phyloP scores from a whole-genome alignment of 805 yeast genomes.

The Schwanniomyces vanrijiae region DNA sequence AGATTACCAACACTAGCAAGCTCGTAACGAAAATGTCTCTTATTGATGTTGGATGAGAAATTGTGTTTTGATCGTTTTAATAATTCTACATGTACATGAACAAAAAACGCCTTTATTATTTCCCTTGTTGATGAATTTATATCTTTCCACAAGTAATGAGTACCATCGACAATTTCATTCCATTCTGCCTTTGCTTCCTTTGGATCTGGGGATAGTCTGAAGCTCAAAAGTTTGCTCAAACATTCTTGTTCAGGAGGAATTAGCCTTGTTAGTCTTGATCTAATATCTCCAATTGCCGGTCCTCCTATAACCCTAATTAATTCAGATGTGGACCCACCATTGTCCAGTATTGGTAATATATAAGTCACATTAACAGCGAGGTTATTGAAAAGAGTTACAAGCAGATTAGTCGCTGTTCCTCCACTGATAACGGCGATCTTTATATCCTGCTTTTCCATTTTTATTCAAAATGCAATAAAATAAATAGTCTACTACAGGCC shows the following conservation, averaged over 20 bases:
- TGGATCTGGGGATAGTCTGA: slow-evolving; percentile 50
- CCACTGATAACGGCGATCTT: slow-evolving; percentile 58
- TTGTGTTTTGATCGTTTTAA: slow-evolving; percentile 61
- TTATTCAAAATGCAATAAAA: background rate
- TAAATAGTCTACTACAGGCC: background rate
- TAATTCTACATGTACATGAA: slow-evolving; percentile 77
- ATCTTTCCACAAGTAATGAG: slow-evolving; percentile 65
- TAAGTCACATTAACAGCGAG: slow-evolving; percentile 53
- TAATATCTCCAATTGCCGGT: slow-evolving; percentile 90
- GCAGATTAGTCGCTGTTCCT: slow-evolving; percentile 84
- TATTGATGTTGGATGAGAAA: slow-evolving; percentile 25
- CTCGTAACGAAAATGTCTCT: slow-evolving; percentile 65
- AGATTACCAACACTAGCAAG: slow-evolving; percentile 84
- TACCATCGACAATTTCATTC: slow-evolving; percentile 76
- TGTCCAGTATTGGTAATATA: slow-evolving; percentile 82
- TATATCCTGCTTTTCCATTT: background rate
- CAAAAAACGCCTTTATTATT: slow-evolving; percentile 71
- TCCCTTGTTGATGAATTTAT: slow-evolving; percentile 64
- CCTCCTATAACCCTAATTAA: slow-evolving; percentile 85
- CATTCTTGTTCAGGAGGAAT: slow-evolving; percentile 52
- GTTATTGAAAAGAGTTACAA: slow-evolving; percentile 57
- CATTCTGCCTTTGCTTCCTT: slow-evolving; percentile 66
- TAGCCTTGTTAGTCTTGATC: slow-evolving; percentile 76
- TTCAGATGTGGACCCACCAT: slow-evolving; percentile 95
- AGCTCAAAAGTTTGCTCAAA: slow-evolving; percentile 36